A percentile compares a stretch with the other conserved stretches of the same genome.
Evolutionary conservation across 1,139 yeast genomes (phyloP).

Genomic region (Candida anutae): DNA sequence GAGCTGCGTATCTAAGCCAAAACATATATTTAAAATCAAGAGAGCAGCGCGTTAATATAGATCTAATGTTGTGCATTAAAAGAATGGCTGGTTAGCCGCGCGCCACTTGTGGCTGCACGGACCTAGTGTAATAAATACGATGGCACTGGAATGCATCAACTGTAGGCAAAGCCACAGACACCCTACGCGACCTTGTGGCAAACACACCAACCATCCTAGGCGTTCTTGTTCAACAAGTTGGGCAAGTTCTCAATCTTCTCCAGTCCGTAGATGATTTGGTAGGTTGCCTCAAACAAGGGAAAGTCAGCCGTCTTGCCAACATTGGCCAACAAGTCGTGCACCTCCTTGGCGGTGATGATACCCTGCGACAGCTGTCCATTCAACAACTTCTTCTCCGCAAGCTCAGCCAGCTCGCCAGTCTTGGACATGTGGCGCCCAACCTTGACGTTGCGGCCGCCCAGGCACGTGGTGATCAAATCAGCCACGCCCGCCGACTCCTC

Average conservation of each 20-base stretch:
- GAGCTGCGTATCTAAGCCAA: no score
- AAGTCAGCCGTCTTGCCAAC: conserved; percentile 27
- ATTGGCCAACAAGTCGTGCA: conserved; percentile 35
- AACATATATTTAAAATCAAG: no score
- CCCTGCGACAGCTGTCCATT: conserved; percentile 48
- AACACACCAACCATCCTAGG: no score
- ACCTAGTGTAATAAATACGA: no score
- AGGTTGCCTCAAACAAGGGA: conserved; percentile 43
- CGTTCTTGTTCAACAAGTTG: conserved; percentile 24
- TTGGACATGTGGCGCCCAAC: conserved; percentile 42
- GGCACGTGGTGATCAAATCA: conserved; percentile 41
- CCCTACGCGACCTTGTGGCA: no score
- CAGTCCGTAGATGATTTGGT: conserved; percentile 36
- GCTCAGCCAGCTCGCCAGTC: conserved; percentile 36
- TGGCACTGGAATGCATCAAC: no score
- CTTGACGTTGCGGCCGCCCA: conserved; percentile 44
- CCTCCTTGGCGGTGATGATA: conserved; percentile 41
- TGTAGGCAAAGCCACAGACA: no score
- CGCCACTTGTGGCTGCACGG: no score
- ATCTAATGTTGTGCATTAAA: no score
- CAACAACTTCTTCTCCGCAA: conserved; percentile 37
- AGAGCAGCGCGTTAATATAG: no score
- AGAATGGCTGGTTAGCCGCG: no score
- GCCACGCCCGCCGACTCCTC: conserved; percentile 46
- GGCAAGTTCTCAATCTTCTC: conserved; percentile 40